Evolutionary conservation across 371 early-diverging fungal species (phyloP), one percentile per base, ranked within the genome.

Genomic region (Circinella minor): DNA sequence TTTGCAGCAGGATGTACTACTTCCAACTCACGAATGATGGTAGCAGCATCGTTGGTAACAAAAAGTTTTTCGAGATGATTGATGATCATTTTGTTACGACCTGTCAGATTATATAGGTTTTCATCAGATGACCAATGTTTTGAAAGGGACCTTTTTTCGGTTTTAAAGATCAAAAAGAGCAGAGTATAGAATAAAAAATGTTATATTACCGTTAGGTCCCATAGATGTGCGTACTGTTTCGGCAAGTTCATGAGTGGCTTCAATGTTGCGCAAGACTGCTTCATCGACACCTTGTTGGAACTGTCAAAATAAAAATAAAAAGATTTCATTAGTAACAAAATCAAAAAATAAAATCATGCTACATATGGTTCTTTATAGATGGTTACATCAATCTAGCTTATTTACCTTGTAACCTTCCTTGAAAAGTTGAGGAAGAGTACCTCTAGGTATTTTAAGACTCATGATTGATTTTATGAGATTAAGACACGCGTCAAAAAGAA

Each of bases 11-110:
- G 99, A 85, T 99, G 99, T 34, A 95, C 93, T 59, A 99, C 98
- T 71, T 99, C 98, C 66, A 99, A 88, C 74, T 98, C 98, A 73
- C 94, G 93, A 77, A 99, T 94, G 76, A 99, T 99, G 64, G 99
- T 99, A 27, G 99, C 99, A 55, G 99, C 99, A 86, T 99, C 99
- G 84, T 94, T 98, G 18, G 99, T 99, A 61, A 99, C 98, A 78
- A 99, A 95, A 63, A 99, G 89, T 83, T 97, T 97, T 73, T 97
- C 98, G 74, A 98, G 85, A 81, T 97, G 96, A 78, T 98, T 98
- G 80, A 99, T 94, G 74, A 99, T 96, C 93, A 99, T 97, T 86
- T 99, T 99, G 88, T 99, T 99, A 74, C 98, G 93, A 46, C 99
- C 99, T 94, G 79, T 37, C 17, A 36, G 63, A 48, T 46, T 27